Evolutionary conservation across 805 yeast species (phyloP), one percentile per base, ranked within the genome.

Genomic region (Isabelozyma heimii): DNA sequence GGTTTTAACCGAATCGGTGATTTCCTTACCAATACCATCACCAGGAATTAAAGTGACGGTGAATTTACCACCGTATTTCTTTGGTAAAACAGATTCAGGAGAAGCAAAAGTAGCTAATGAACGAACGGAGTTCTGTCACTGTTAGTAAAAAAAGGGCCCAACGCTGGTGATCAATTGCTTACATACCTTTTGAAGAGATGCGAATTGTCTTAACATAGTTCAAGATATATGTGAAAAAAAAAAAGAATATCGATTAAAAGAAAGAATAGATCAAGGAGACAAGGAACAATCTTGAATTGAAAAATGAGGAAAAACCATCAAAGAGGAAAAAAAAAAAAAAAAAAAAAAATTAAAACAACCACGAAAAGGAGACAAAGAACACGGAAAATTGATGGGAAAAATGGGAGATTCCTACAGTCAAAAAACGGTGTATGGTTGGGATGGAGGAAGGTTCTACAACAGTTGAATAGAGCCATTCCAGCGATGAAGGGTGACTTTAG

Each of bases 1-100:
- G 58, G 89, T 82, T 70, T 87, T 85, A 52, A 92, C 99, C 24
- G 97, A 87, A 70, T 88, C 92, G 51, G 98, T 87, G 67, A 91
- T 89, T 77, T 91, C 97, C 66, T 85, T 86, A 72, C 99, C 99
- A 58, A 91, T 87, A 82, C 98, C 98, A 68, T 92, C 99, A 74
- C 99, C 97, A 51, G 98, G 98, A 60, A 92, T 86, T 69, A 92
- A 80, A 45, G 99, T 92, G 50, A 94, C 97, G 46, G 92, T 88
- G 80, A 83, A 91, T 68, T 85, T 85, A 54, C 97, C 97, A 60
- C 98, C 98, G 75, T 89, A 91, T 74, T 89, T 87, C 77, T 89
- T 89, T 63, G 96, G 95, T 63, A 88, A 77, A 55, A 80, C 80
- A 52, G 80, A 62, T 67, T 83, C 87, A 47, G 86, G 79, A 27